These are phyloP conservation scores for Saccharomyces paradoxus DNA, from an alignment of 805 yeast species.

Conservation along the genomic window DNA sequence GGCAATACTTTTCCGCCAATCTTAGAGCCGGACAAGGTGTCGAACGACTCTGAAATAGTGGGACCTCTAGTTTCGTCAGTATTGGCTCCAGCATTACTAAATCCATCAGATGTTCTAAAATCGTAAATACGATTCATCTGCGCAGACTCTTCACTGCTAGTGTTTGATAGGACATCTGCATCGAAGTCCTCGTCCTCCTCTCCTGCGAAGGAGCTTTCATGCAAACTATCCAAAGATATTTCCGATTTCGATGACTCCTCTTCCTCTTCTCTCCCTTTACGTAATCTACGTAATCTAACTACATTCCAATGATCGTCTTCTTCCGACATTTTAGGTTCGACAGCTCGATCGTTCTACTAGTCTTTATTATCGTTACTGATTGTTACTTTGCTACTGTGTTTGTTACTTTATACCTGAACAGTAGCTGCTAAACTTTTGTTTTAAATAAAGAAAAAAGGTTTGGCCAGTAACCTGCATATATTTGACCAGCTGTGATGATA, in stretches of 20 bases:
- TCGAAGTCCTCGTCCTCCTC: constrained; percentile 7
- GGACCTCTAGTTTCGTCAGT: neutral
- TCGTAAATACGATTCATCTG: neutral
- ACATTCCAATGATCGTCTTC: constrained; percentile 11
- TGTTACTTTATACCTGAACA: neutral
- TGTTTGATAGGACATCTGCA: constrained; percentile 17
- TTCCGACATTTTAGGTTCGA: constrained; percentile 2
- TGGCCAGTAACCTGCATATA: neutral
- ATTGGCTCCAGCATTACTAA: constrained; percentile 1
- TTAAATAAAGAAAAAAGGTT: neutral
- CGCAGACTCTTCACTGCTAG: constrained; percentile 15
- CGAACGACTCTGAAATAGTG: constrained; percentile 7
- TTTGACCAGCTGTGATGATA: neutral
- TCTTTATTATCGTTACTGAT: neutral
- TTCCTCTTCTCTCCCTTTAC: constrained; percentile 5
- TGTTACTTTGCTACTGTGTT: neutral
- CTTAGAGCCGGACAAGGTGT: constrained; percentile 11
- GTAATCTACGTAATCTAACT: constrained; percentile 4
- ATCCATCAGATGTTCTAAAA: neutral
- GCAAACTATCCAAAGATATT: constrained; percentile 3
- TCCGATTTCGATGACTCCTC: constrained; percentile 3
- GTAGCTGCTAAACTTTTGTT: neutral
- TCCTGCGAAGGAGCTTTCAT: constrained; percentile 2
- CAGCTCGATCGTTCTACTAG: neutral
- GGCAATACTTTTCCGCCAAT: neutral